A percentile compares a stretch with the other conserved stretches of the same genome.
Conservation (phyloP, 352 stramenopile species). For the Globisporangium sylvaticum region DNA sequence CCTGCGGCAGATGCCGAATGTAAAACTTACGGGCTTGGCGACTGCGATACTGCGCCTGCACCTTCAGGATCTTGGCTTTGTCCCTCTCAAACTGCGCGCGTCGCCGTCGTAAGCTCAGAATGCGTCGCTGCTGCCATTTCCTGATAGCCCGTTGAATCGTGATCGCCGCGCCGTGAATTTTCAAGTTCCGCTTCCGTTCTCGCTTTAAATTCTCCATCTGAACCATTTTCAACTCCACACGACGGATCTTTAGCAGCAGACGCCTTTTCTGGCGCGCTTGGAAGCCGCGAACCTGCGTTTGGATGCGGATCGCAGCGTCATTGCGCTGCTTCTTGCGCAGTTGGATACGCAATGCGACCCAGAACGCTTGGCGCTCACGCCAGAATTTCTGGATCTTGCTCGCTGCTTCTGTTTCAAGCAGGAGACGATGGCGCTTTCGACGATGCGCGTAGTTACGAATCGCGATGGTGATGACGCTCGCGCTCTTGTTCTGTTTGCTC, state of each 20-base stretch:
- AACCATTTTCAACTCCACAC: constrained; percentile 21
- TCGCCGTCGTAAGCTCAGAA: constrained; percentile 34
- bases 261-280: constrained; percentile 26
- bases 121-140: constrained; percentile 29
- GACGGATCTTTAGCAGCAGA: constrained; percentile 38
- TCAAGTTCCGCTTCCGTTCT: constrained; percentile 7
- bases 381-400: constrained; percentile 50
- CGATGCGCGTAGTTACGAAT: constrained; percentile 25
- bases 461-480: constrained; percentile 39
- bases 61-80: constrained; percentile 43
- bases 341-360: constrained; percentile 39
- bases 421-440: constrained; percentile 2
- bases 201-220: constrained; percentile 3
- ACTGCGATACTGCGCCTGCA: constrained; percentile 53
- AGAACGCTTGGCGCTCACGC: constrained; percentile 37
- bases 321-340: constrained; percentile 29
- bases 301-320: constrained; percentile 41
- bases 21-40: constrained; percentile 29
- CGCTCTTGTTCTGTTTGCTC: constrained; percentile 39
- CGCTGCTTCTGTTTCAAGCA: constrained; percentile 21
- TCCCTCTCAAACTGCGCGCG: constrained; percentile 62
- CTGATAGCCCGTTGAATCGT: constrained; percentile 42
- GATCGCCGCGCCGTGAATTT: constrained; percentile 36
- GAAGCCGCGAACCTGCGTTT: constrained; percentile 31
- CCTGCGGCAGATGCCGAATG: constrained; percentile 19